These are phyloP conservation scores for Fusarium luffae DNA, from an alignment of 2,329 filamentous ascomycete genomes.

Conservation along the genomic window DNA sequence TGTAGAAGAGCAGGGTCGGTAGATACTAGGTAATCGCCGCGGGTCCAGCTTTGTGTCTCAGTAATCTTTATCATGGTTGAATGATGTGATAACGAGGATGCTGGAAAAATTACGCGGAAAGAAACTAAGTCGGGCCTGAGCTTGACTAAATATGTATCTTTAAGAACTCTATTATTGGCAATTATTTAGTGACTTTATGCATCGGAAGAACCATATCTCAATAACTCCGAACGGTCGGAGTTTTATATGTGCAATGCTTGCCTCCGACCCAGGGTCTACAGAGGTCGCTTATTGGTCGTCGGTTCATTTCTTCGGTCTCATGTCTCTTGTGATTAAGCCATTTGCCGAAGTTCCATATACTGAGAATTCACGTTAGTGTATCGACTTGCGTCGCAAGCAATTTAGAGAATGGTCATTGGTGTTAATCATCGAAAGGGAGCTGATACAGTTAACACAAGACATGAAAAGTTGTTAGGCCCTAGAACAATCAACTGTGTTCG, in stretches of 20 bases:
- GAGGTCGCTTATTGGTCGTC: neutral
- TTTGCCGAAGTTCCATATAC: neutral
- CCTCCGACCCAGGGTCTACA: neutral
- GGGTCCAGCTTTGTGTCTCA: neutral
- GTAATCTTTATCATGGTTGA: neutral
- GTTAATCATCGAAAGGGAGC: too few species aligned
- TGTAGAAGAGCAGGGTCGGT: neutral
- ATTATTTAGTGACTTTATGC: neutral
- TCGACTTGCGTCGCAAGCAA: neutral
- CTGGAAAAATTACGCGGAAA: neutral
- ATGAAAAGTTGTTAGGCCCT: too few species aligned
- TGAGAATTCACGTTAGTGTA: neutral
- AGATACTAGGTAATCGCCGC: neutral
- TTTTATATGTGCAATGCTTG: neutral
- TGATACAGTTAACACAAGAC: too few species aligned
- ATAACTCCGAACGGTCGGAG: neutral
- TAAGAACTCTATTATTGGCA: neutral
- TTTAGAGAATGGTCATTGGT: too few species aligned
- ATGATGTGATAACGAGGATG: neutral
- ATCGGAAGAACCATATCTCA: neutral
- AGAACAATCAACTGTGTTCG: too few species aligned
- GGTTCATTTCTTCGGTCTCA: neutral
- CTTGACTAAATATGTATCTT: neutral
- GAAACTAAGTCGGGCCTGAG: neutral
- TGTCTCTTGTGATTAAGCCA: rapidly evolving